Evolutionary conservation across 2,329 filamentous ascomycete species (phyloP).

Genomic region (Coniella lustricola): DNA sequence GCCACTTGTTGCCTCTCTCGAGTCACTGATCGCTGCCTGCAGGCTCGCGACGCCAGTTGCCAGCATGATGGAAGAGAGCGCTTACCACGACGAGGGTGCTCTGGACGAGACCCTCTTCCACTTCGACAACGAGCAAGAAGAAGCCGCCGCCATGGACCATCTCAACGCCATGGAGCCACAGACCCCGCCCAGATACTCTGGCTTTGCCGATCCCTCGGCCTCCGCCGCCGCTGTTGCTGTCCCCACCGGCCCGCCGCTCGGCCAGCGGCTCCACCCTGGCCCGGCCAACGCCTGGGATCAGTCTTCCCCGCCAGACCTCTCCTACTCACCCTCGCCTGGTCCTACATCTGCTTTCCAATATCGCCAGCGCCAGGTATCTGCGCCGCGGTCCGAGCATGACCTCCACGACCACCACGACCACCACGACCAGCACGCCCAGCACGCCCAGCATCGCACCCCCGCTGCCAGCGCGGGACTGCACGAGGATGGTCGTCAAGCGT

Average conservation of each 20-base stretch:
- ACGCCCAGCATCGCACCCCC: conserved; percentile 4
- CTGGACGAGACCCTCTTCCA: conserved; percentile 10
- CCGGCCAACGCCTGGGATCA: conserved; percentile 11
- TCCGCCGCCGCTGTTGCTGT: conserved; percentile 4
- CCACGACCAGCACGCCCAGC: background rate
- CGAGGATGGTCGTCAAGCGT: no score
- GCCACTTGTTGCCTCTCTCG: background rate
- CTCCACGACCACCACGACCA: background rate
- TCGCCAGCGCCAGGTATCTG: conserved; percentile 2
- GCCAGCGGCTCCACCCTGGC: conserved; percentile 10
- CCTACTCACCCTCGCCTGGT: conserved; percentile 12
- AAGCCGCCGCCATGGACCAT: conserved; percentile 6
- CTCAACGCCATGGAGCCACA: conserved; percentile 6
- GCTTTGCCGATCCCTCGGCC: conserved; percentile 6
- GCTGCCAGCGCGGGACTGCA: conserved; percentile 3
- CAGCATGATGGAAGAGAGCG: conserved; percentile 14
- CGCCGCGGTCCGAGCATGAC: background rate
- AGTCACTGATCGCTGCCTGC: background rate
- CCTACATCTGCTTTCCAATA: conserved; percentile 5
- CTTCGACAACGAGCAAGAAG: conserved; percentile 12
- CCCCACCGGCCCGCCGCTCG: conserved; percentile 2
- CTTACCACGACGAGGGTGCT: conserved; percentile 8
- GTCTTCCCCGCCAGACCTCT: conserved; percentile 11
- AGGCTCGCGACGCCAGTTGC: background rate
- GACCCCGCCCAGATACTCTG: conserved; percentile 9